Conservation (phyloP, 176 grass and related monocot species). For the Bothriochloa decipiens region DNA sequence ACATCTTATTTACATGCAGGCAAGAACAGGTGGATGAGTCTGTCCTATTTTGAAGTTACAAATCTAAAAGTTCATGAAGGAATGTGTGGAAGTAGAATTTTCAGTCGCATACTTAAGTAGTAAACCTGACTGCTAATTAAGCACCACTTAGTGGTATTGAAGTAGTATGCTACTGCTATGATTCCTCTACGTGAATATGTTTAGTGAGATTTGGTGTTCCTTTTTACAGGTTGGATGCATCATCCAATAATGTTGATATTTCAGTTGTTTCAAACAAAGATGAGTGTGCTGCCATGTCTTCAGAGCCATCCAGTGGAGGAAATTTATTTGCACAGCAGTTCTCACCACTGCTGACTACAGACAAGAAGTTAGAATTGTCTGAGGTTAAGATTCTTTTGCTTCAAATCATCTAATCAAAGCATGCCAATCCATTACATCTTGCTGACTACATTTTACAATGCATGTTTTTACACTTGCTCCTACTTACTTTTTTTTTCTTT, state of each 20-base stretch:
- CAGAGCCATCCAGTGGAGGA: constrained; percentile 44
- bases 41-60: not conserved
- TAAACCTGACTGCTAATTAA: not conserved
- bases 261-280: constrained; percentile 47
- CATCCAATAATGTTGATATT: constrained; percentile 66
- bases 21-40: not conserved
- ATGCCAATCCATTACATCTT: not conserved
- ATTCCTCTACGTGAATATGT: not conserved
- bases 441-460: constrained; percentile 17
- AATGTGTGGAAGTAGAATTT: not conserved
- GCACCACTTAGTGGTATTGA: not conserved
- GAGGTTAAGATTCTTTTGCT: constrained; percentile 38
- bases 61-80: not conserved
- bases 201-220: not conserved
- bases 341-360: constrained; percentile 7
- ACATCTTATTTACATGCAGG: not conserved
- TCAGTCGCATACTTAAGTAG: not conserved
- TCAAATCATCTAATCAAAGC: constrained; percentile 3
- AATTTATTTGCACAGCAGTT: constrained; percentile 30
- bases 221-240: constrained; percentile 74
- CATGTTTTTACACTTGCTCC: constrained; percentile 8
- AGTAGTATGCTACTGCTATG: not conserved
- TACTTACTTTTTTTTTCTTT: constrained; percentile 39
- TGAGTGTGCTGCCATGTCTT: constrained; percentile 36
- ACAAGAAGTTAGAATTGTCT: constrained; percentile 26